Base-by-base conservation (phyloP, 768 basidiomycete genomes). In the Plicaturopsis crispa region DNA sequence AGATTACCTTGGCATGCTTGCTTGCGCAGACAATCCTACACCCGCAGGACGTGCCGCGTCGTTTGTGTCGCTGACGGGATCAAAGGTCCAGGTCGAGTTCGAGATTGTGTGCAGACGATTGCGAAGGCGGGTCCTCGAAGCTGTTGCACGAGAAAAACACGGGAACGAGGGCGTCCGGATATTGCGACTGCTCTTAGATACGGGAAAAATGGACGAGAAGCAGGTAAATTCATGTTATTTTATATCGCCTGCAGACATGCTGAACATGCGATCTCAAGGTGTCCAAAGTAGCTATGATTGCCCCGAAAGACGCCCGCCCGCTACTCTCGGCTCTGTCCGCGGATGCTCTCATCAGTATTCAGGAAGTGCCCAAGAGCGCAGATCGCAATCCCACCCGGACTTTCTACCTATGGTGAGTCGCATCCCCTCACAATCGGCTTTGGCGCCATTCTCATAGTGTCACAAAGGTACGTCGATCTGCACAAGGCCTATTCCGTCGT, bases 201-300 rank as follows among this genome's bases (percentile, higher is more conserved):
- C 79, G 4, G 91, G 89, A 5, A 96, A 96, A 60, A 81, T 92
- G 72, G 89, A 92, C 46, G 94, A 96, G 61, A 91, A 93, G 55
- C 88, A 91, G 61, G 93, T 89, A 38, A 43, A 21, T 22, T 22
- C 16, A 13, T 16, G 6, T n/a, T n/a, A 13, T 26, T 12, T 32
- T n/a, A 7, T 23, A 26, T 22, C 24, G 31, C 24, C 35, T 30
- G 41, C 14, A 24, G 7, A 13, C 7, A 11, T 17, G 40, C 28
- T n/a, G n/a, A n/a, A n/a, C n/a, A n/a, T n/a, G n/a, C n/a, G n/a
- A n/a, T n/a, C 13, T 21, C 11, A 48, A 98, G 93, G 80, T 99
- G 34, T 85, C 89, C 21, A 94, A 94, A 58, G 69, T 84, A 35
- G 87, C 89, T 13, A 89, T 99, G 87, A 84, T 98, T 70, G 75